Evolutionary conservation across 148 eudicot genomes (phyloP).

Genomic region (Dysphania ambrosioides): DNA sequence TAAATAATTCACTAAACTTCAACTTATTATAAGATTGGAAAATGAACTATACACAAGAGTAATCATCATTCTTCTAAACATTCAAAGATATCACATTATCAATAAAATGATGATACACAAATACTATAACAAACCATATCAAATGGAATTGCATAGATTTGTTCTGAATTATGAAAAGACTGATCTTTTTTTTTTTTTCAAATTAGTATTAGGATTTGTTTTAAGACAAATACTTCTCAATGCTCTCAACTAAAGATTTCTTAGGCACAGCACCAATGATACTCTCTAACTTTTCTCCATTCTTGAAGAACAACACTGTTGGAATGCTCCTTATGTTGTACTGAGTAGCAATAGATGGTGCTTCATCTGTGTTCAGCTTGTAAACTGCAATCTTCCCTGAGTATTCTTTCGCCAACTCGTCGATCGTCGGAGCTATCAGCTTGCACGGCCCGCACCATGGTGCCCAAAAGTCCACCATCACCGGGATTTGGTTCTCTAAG

Average conservation of each 20-base stretch:
- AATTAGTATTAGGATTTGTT: not conserved
- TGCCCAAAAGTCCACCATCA: constrained; percentile 76
- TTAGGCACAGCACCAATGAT: constrained; percentile 70
- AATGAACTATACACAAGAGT: constrained; percentile 13
- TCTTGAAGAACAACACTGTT: constrained; percentile 58
- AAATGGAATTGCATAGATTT: not conserved
- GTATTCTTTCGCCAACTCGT: constrained; percentile 69
- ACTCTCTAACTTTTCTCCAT: constrained; percentile 62
- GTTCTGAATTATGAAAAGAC: not conserved
- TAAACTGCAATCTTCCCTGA: constrained; percentile 49
- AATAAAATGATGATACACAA: constrained; percentile 16
- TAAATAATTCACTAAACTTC: not conserved
- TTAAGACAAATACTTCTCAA: constrained; percentile 54
- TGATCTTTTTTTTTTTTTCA: not conserved
- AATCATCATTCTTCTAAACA: not conserved
- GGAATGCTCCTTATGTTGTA: constrained; percentile 69
- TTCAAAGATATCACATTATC: not conserved
- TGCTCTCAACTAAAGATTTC: constrained; percentile 42
- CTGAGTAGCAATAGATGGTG: constrained; percentile 49
- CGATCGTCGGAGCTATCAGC: constrained; percentile 57
- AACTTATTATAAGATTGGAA: not conserved
- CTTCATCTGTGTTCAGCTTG: constrained; percentile 70
- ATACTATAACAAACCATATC: constrained; percentile 2
- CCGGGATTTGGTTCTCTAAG: constrained; percentile 42
- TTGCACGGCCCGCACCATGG: constrained; percentile 80